These are phyloP conservation scores for Cercophora scortea DNA, from an alignment of 495 filamentous ascomycete genomes.

Conservation along the genomic window DNA sequence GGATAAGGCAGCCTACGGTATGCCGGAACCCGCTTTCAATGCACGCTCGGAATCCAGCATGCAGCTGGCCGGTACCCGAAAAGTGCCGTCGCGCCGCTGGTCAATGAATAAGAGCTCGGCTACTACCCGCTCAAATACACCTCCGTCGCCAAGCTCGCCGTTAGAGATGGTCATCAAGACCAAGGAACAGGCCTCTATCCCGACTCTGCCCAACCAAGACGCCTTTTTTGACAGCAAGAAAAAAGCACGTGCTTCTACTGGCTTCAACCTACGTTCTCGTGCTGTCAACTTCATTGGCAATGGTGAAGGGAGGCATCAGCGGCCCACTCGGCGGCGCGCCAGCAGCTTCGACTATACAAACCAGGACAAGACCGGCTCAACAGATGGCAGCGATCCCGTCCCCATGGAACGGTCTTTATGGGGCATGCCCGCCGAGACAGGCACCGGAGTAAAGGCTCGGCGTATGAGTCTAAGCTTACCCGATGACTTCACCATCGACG, in stretches of 20 bases:
- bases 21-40: constrained; percentile 4
- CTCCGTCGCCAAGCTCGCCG: constrained; percentile 42
- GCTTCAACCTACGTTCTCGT: constrained; percentile 34
- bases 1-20: constrained; percentile 13
- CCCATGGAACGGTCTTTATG: constrained; percentile 31
- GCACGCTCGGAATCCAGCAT: constrained; percentile 10
- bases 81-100: constrained; percentile 30
- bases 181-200: constrained; percentile 20
- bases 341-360: constrained; percentile 29
- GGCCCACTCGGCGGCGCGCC: constrained; percentile 19
- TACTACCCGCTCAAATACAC: constrained; percentile 46
- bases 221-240: constrained; percentile 31
- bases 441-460: constrained; percentile 58
- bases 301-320: constrained; percentile 4
- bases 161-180: constrained; percentile 24
- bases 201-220: constrained; percentile 28
- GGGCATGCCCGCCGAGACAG: constrained; percentile 49
- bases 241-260: constrained; percentile 42
- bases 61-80: constrained; percentile 16
- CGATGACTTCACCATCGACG: constrained; percentile 56
- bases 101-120: constrained; percentile 37
- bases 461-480: constrained; percentile 55
- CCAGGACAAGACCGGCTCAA: constrained; percentile 6
- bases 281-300: constrained; percentile 18
- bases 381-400: constrained; percentile 9